Percentiles rank a stretch among this genome's conserved stretches.
Conservation (phyloP, 495 filamentous ascomycete species). For the Penicillium ucsense region DNA sequence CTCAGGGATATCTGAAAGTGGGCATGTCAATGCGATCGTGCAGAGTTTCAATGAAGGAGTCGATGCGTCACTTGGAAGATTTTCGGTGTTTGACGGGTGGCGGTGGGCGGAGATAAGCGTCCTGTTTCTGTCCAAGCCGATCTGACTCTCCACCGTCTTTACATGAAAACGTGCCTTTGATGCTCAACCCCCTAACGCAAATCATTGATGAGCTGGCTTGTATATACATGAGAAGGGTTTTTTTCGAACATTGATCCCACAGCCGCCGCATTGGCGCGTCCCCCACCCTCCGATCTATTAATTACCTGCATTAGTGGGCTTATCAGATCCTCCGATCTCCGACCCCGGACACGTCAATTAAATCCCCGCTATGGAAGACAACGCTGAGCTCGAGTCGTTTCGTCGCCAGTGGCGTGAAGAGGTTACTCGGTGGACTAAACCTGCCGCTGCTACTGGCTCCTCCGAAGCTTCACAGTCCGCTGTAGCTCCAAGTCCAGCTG, state of each 20-base stretch:
- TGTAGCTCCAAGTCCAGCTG: slow-evolving; percentile 8
- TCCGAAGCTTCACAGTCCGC: slow-evolving; percentile 16
- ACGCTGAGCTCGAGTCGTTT: slow-evolving; percentile 71
- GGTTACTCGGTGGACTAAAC: slow-evolving; percentile 48
- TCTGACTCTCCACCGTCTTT: not conserved
- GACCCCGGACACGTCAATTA: slow-evolving; percentile 16
- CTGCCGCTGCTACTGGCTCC: slow-evolving; percentile 7
- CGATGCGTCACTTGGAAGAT: slow-evolving; percentile 18
- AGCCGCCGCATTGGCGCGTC: too few species aligned
- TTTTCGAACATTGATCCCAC: not conserved
- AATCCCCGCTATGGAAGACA: slow-evolving; percentile 43
- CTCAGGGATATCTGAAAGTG: too few species aligned
- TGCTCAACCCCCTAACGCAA: not conserved
- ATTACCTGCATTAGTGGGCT: slow-evolving; percentile 11
- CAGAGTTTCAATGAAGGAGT: not conserved
- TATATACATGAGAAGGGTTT: slow-evolving; percentile 1
- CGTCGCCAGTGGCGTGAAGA: slow-evolving; percentile 77
- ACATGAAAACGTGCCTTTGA: not conserved
- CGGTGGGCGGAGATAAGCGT: slow-evolving; percentile 23
- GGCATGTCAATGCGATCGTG: too few species aligned
- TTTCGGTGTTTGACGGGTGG: slow-evolving; percentile 24
- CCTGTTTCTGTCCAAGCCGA: not conserved
- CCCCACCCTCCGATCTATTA: too few species aligned
- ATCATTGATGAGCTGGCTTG: slow-evolving; percentile 8
- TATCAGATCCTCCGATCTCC: slow-evolving; percentile 23